Evolutionary conservation across 495 filamentous ascomycete species (phyloP).

Genomic region (Aspergillus steynii): DNA sequence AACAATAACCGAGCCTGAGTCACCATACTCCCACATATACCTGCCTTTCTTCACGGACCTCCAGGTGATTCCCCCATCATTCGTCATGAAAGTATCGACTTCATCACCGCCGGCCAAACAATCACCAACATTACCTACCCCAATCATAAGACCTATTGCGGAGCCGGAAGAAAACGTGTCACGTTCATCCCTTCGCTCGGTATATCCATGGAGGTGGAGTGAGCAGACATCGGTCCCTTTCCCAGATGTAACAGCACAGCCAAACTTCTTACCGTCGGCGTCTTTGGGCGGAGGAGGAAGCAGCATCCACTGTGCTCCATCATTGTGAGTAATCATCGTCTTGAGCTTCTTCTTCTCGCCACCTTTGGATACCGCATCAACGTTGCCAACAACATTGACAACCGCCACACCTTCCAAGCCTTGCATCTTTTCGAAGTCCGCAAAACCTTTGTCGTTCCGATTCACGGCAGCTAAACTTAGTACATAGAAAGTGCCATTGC

Average conservation of each 20-base stretch:
- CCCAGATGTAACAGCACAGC: slow-evolving; percentile 57
- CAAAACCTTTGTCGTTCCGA: slow-evolving; percentile 69
- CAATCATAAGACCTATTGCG: slow-evolving; percentile 91
- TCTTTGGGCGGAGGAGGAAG: slow-evolving; percentile 69
- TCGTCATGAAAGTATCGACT: slow-evolving; percentile 82
- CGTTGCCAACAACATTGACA: slow-evolving; percentile 81
- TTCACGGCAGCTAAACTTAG: slow-evolving; percentile 77
- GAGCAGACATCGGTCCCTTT: slow-evolving; percentile 65
- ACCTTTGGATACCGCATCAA: slow-evolving; percentile 58
- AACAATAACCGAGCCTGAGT: slow-evolving; percentile 88
- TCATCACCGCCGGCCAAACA: slow-evolving; percentile 54
- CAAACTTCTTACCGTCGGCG: slow-evolving; percentile 65
- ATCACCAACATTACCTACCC: slow-evolving; percentile 84
- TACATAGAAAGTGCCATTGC: slow-evolving; percentile 93
- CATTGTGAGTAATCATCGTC: slow-evolving; percentile 92
- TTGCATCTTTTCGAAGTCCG: slow-evolving; percentile 95
- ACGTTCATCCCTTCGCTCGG: slow-evolving; percentile 74
- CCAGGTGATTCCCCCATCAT: slow-evolving; percentile 89
- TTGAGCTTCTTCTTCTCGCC: slow-evolving; percentile 82
- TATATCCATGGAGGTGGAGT: slow-evolving; percentile 92
- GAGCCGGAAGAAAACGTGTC: slow-evolving; percentile 86
- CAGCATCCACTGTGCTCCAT: slow-evolving; percentile 81
- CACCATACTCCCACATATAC: slow-evolving; percentile 92
- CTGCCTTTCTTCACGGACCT: slow-evolving; percentile 76
- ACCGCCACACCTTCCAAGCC: slow-evolving; percentile 87